Conservation (phyloP, 2,329 filamentous ascomycete species). For the Penicillium sp. region DNA sequence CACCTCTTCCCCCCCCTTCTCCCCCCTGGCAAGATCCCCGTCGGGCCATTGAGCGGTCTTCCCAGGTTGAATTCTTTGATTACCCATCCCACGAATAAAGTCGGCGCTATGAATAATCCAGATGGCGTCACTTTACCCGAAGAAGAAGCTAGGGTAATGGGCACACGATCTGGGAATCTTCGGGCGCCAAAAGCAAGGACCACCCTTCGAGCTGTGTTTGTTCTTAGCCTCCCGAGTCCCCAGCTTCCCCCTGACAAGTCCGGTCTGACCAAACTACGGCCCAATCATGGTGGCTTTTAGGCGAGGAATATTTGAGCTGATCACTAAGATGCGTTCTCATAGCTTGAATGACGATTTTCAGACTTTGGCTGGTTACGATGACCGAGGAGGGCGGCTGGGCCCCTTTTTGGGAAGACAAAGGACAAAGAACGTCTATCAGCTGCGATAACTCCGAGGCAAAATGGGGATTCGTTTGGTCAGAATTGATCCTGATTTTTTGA, state of each 20-base stretch:
- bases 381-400: neutral
- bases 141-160: neutral
- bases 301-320: slow-evolving; percentile 20
- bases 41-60: neutral
- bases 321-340: slow-evolving; percentile 7
- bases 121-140: neutral
- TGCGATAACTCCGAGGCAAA: slow-evolving; percentile 20
- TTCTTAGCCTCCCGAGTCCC: neutral
- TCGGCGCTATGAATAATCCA: neutral
- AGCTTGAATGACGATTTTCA: neutral
- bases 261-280: slow-evolving; percentile 7
- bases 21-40: neutral
- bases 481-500: no score
- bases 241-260: neutral
- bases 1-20: neutral
- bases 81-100: neutral
- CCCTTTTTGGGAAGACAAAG: slow-evolving; percentile 22
- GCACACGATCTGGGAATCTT: slow-evolving; percentile 15
- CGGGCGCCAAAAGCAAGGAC: slow-evolving; percentile 16
- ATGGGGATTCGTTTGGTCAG: neutral
- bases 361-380: no score
- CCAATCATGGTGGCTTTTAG: slow-evolving; percentile 14
- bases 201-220: slow-evolving; percentile 19
- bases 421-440: slow-evolving; percentile 16
- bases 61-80: neutral